phyloP scores from a whole-genome alignment of 1,284 basidiomycete species.

The Moesziomyces antarcticus region DNA sequence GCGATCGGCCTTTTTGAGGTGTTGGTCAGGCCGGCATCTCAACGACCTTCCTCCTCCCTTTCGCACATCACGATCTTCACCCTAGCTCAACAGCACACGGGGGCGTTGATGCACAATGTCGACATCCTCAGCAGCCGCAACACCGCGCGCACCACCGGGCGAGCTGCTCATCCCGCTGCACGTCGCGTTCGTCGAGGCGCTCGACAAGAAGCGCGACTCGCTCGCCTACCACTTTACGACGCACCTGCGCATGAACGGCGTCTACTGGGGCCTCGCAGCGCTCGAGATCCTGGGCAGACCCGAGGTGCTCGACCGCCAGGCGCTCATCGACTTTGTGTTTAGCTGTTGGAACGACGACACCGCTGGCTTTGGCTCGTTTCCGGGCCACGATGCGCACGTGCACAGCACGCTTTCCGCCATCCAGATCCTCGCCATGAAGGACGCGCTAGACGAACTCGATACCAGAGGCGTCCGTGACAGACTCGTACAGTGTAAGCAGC shows the following conservation, averaged over 20 bases:
- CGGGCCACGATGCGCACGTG: conserved; percentile 90
- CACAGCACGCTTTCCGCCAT: conserved; percentile 88
- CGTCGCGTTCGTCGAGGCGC: conserved; percentile 42
- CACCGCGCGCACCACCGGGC: conserved; percentile 5
- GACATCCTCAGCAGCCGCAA: neutral
- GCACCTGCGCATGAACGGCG: conserved; percentile 92
- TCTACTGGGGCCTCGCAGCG: conserved; percentile 96
- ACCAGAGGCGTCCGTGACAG: conserved; percentile 68
- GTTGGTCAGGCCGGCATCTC: no score
- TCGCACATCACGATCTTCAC: no score
- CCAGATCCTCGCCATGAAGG: conserved; percentile 88
- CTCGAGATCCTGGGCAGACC: conserved; percentile 81
- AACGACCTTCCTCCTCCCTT: no score
- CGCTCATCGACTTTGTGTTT: conserved; percentile 89
- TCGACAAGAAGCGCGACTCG: conserved; percentile 51
- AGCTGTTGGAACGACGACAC: conserved; percentile 77
- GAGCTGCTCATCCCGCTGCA: conserved; percentile 41
- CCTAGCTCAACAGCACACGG: no score
- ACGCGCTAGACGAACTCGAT: conserved; percentile 77
- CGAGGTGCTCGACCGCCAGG: conserved; percentile 81
- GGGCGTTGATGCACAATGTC: neutral
- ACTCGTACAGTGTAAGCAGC: conserved; percentile 78
- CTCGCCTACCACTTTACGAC: conserved; percentile 86
- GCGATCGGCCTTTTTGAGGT: no score
- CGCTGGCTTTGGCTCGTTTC: conserved; percentile 91